Percentiles rank a stretch among this genome's conserved stretches.
phyloP scores from a whole-genome alignment of 2,329 filamentous ascomycete species.

The Tolypocladium cylindrosporum region DNA sequence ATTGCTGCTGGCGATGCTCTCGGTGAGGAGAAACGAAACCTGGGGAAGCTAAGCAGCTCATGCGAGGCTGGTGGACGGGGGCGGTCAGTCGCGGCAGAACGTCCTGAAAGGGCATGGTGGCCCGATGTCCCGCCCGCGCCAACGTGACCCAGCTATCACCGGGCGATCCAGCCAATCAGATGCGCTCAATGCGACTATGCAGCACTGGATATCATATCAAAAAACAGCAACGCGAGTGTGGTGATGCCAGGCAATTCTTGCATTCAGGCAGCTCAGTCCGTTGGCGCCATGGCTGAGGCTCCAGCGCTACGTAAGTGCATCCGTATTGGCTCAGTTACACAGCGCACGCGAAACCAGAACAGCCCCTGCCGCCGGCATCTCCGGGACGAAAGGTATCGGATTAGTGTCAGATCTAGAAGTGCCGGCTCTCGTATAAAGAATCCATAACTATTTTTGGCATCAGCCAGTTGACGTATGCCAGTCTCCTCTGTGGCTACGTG shows the following conservation, averaged over 20 bases:
- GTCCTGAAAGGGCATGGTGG: background rate
- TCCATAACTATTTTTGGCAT: background rate
- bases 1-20: background rate
- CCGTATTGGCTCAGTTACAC: background rate
- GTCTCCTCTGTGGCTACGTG: background rate
- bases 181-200: no score
- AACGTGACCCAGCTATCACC: background rate
- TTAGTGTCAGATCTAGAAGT: background rate
- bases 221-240: no score
- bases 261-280: background rate
- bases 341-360: background rate
- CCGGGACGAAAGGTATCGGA: background rate
- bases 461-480: background rate
- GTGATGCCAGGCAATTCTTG: background rate
- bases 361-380: no score
- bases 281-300: background rate
- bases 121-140: background rate
- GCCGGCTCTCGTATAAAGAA: background rate
- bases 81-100: constrained; percentile 8
- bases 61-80: constrained; percentile 1
- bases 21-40: constrained; percentile 2
- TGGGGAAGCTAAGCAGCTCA: constrained; percentile 3
- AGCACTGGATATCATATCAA: no score
- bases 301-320: background rate
- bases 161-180: background rate